Evolutionary conservation across 2,329 filamentous ascomycete species (phyloP), one percentile per base, ranked within the genome.

Genomic region (Hypoxylon sp.): DNA sequence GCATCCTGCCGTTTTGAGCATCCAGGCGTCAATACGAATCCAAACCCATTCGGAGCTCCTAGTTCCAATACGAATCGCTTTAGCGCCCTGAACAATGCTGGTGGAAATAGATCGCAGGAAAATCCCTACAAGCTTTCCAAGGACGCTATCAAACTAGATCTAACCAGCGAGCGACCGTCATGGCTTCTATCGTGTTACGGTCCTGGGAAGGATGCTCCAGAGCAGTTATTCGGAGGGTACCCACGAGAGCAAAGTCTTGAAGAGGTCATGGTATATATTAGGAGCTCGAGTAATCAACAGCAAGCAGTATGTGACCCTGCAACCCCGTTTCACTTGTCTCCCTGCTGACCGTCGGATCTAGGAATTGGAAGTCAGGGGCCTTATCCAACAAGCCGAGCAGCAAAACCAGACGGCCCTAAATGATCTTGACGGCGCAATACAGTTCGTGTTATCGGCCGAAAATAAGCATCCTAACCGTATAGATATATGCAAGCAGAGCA

Each of bases 171-270:
- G 67, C 86, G 87, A 8, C 95, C 95, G 17, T 82, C 88, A 84
- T 98, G 94, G 92, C 91, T 96, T 3, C 86, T 98, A 24, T 97
- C 94, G 1, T 87, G 91, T 22, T 98, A 97, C 79, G 93, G 90
- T 0, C 94, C 94, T 0, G 92, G 91, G 3, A 86, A 84, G 74
- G 88, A 94, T 73, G 89, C 92, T 1, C 94, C 94, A 0, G 88
- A 89, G 17, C 94, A 97, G 80, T 85, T 98, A 0, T 94, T 97
- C 75, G 94, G 94, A 57, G 94, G 94, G 1, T 86, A 85, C 48
- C 85, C 88, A 5, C 87, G 94, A 17, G 95, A 98, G 79, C 91
- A 94, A 78, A 97, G 94, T 75, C 91, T 92, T 44, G 95, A 98
- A 79, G 95, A 98, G 80, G 87, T 97, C 78, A 88, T 94, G 54